Base-by-base conservation (phyloP, 1,284 basidiomycete genomes). In the Stygiomarasmius scandens region DNA sequence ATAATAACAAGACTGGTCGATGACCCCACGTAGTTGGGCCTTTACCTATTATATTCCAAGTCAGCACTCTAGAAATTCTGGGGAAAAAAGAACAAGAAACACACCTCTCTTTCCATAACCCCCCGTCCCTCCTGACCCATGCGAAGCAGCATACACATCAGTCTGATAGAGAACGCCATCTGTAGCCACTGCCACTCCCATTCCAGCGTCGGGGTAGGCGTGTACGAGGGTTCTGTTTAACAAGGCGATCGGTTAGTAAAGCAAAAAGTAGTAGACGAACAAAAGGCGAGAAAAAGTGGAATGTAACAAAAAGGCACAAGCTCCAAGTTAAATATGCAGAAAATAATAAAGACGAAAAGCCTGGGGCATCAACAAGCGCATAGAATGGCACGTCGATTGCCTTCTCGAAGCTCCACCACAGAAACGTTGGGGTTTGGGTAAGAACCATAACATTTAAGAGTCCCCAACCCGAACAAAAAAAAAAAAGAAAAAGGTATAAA, bases 81-180 rank as follows among this genome's bases (percentile, higher is more conserved):
- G 24, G 10, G 34, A 36, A 1, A 19, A 22, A 2, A 47, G 10
- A 32, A 45, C 3, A 45, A 56, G 29, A 16, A n/a, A 36, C 49
- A 1, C 46, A 56, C 47, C 46, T 56, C 51, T 29, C 8, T 34
- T 32, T 32, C 23, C n/a, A n/a, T n/a, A n/a, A n/a, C n/a, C n/a
- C n/a, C n/a, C n/a, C n/a, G n/a, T n/a, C n/a, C n/a, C 46, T 24
- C 54, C 44, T 6, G 74, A 74, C 27, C 78, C 74, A 64, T 87
- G 79, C 0, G 93, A 94, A 1, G 93, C 94, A 2, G 85, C 82
- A 64, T 86, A 90, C 4, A 98, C 94, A 58, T 97, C 93, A 2
- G 87, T 87, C 63, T 92, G 87, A 73, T 92, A 97, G 9, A 98
- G 77, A 16, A 88, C 86, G 11, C 91, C 86, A 68, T 98, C 96